These are phyloP conservation scores for Adiantum capillusveneris DNA, from an alignment of 75 land plant species.

Conservation along the genomic window DNA sequence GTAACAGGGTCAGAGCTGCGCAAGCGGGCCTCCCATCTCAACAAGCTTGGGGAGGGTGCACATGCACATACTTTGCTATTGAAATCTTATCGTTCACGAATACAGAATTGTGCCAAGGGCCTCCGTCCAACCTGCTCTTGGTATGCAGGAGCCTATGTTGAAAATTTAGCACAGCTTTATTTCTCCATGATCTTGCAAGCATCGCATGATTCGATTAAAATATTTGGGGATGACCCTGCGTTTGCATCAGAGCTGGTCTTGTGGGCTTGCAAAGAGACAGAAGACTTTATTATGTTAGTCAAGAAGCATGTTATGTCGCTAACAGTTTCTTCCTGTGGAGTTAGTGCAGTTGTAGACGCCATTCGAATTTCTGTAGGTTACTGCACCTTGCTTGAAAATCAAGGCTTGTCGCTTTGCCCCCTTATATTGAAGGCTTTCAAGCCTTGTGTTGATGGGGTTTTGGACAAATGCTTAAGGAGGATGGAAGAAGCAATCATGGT, in stretches of 20 bases:
- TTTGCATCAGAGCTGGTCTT: conserved; percentile 43
- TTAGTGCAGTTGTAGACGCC: conserved; percentile 37
- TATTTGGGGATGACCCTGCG: conserved; percentile 37
- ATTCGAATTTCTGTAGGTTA: conserved; percentile 32
- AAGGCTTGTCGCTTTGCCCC: conserved; percentile 26
- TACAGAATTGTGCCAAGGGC: conserved; percentile 24
- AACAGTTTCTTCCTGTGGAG: conserved; percentile 29
- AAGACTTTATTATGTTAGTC: conserved; percentile 27
- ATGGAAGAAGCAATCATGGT: conserved; percentile 33
- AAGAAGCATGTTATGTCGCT: conserved; percentile 21
- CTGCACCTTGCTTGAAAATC: conserved; percentile 42
- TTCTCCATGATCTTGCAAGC: conserved; percentile 61
- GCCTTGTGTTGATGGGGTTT: conserved; percentile 39
- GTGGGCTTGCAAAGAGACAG: conserved; percentile 49
- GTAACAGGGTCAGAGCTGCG: conserved; percentile 44
- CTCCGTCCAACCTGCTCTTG: conserved; percentile 30
- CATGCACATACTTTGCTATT: conserved; percentile 45
- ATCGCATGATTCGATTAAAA: conserved; percentile 35
- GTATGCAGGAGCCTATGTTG: conserved; percentile 25
- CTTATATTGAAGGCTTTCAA: conserved; percentile 28
- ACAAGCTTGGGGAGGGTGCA: conserved; percentile 45
- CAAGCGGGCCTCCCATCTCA: conserved; percentile 32
- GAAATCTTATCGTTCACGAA: conserved; percentile 37
- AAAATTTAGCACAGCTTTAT: conserved; percentile 39
- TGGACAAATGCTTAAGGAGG: conserved; percentile 27